These are phyloP conservation scores for Alternaria angustiovoidea DNA, from an alignment of 2,329 filamentous ascomycete species.

Conservation along the genomic window DNA sequence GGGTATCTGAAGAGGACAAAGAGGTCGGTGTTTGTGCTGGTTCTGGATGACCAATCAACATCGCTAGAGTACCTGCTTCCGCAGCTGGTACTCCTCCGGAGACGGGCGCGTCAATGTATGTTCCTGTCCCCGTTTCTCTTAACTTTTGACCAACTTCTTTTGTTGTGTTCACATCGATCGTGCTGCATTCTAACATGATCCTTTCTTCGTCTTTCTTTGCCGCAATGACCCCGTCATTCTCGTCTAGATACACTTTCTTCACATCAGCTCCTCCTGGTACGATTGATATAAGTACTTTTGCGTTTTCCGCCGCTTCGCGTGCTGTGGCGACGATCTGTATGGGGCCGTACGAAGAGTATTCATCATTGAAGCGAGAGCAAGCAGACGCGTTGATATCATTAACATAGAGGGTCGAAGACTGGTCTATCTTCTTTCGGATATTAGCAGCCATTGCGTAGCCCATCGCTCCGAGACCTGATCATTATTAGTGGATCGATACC, in stretches of 20 bases:
- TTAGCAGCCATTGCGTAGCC: slow-evolving; percentile 46
- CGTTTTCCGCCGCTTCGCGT: slow-evolving; percentile 38
- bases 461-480: slow-evolving; percentile 45
- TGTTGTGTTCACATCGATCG: slow-evolving; percentile 41
- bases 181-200: slow-evolving; percentile 44
- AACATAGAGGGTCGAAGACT: slow-evolving; percentile 33
- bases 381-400: slow-evolving; percentile 40
- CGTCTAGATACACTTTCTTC: slow-evolving; percentile 41
- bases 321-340: slow-evolving; percentile 38
- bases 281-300: slow-evolving; percentile 40
- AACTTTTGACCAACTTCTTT: slow-evolving; percentile 34
- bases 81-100: slow-evolving; percentile 46
- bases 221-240: slow-evolving; percentile 35
- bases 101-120: slow-evolving; percentile 44
- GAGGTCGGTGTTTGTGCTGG: slow-evolving; percentile 13
- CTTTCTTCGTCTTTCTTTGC: slow-evolving; percentile 25
- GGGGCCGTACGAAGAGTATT: slow-evolving; percentile 29
- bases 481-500: not conserved
- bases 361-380: slow-evolving; percentile 33
- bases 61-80: slow-evolving; percentile 33
- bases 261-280: slow-evolving; percentile 40
- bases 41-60: slow-evolving; percentile 38
- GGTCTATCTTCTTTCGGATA: slow-evolving; percentile 36
- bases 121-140: slow-evolving; percentile 19
- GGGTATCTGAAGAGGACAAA: slow-evolving; percentile 5